Conservation (phyloP, 805 yeast species). For the Saturnispora kantuleensis region DNA sequence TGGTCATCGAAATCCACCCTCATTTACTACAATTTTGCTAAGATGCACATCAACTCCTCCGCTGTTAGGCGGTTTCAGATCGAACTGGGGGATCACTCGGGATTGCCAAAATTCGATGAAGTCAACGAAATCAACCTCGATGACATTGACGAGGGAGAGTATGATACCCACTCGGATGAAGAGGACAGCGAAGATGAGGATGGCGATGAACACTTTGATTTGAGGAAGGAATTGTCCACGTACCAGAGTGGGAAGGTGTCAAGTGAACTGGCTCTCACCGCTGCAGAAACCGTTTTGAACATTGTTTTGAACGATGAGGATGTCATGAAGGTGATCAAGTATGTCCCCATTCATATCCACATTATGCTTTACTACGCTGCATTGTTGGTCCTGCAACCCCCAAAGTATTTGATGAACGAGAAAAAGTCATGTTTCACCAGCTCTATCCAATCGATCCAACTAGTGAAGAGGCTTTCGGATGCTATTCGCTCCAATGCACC, state of each 20-base stretch:
- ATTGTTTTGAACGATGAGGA: slow-evolving; percentile 51
- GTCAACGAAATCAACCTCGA: slow-evolving; percentile 12
- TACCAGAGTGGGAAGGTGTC: slow-evolving; percentile 22
- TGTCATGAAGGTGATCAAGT: slow-evolving; percentile 43
- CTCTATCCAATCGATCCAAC: slow-evolving; percentile 30
- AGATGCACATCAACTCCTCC: slow-evolving; percentile 55
- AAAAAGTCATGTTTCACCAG: slow-evolving; percentile 19
- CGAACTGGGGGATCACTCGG: slow-evolving; percentile 10
- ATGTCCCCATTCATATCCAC: slow-evolving; percentile 65
- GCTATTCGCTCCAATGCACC: slow-evolving; percentile 38
- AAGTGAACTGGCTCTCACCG: slow-evolving; percentile 43
- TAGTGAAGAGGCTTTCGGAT: slow-evolving; percentile 35
- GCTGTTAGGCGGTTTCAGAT: slow-evolving; percentile 37
- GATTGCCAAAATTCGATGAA: slow-evolving; percentile 21
- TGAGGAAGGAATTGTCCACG: slow-evolving; percentile 19
- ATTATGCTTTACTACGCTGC: slow-evolving; percentile 65
- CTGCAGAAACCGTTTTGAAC: slow-evolving; percentile 54
- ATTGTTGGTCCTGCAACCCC: slow-evolving; percentile 42
- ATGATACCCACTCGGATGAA: slow-evolving; percentile 22
- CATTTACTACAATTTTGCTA: slow-evolving; percentile 64
- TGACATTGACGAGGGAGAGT: slow-evolving; percentile 10
- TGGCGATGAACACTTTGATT: slow-evolving; percentile 6
- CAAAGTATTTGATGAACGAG: slow-evolving; percentile 22
- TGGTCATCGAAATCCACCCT: slow-evolving; percentile 67
- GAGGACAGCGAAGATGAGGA: slow-evolving; percentile 15